A percentile compares a stretch with the other conserved stretches of the same genome.
Evolutionary conservation across 148 eudicot genomes (phyloP).

Genomic region (Spergularia bocconei): DNA sequence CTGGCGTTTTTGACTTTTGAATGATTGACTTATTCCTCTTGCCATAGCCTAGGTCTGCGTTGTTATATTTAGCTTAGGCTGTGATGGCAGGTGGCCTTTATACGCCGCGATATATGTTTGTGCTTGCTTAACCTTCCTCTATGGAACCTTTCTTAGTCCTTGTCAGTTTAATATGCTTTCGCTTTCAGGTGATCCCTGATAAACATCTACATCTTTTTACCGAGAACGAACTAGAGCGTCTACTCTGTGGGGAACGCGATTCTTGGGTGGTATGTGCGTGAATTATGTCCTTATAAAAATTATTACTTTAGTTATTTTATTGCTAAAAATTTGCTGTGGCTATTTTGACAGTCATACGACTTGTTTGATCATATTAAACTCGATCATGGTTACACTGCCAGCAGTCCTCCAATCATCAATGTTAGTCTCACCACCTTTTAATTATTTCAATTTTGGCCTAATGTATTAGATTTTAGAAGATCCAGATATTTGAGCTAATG

Average conservation of each 20-base stretch:
- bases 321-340: constrained; percentile 8
- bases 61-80: no score
- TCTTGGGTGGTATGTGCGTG: constrained; percentile 65
- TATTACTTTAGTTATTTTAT: neutral
- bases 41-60: neutral
- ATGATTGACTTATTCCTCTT: neutral
- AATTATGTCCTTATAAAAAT: neutral
- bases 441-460: neutral
- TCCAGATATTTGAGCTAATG: constrained; percentile 7
- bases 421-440: constrained; percentile 34
- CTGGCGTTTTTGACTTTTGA: neutral
- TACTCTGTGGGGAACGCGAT: constrained; percentile 88
- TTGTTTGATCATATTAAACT: constrained; percentile 83
- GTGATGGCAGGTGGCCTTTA: no score
- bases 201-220: constrained; percentile 69
- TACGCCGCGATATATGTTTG: neutral
- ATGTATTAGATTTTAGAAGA: neutral
- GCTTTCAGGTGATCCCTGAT: constrained; percentile 67
- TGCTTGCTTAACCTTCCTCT: neutral
- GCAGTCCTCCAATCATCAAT: constrained; percentile 77
- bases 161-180: constrained; percentile 1
- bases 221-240: constrained; percentile 79
- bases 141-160: neutral
- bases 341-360: constrained; percentile 57
- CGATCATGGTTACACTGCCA: constrained; percentile 91